Conservation (phyloP, 2,329 filamentous ascomycete species). For the Talaromyces sp. region DNA sequence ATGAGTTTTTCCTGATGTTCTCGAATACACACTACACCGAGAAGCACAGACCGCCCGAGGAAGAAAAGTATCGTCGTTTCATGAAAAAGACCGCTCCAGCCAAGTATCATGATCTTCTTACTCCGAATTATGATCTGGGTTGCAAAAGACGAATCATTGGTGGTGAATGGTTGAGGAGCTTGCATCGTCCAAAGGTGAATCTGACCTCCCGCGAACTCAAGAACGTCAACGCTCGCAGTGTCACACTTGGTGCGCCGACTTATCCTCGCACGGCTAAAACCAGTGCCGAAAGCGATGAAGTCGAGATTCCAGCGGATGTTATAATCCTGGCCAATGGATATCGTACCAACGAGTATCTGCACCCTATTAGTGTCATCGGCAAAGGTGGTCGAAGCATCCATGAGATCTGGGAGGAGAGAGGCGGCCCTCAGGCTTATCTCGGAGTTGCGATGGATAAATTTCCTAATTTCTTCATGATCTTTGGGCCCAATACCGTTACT, state of each 20-base stretch:
- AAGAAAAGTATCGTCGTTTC: conserved; percentile 46
- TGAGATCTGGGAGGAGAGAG: conserved; percentile 58
- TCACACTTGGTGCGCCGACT: conserved; percentile 53
- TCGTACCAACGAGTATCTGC: conserved; percentile 55
- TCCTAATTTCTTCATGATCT: conserved; percentile 65
- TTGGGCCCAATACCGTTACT: conserved; percentile 63
- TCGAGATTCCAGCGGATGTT: conserved; percentile 57
- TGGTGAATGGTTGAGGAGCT: conserved; percentile 53
- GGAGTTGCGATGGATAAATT: conserved; percentile 59
- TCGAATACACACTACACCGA: conserved; percentile 40
- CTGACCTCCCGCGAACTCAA: conserved; percentile 53
- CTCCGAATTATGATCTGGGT: conserved; percentile 61
- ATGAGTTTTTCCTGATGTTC: conserved; percentile 46
- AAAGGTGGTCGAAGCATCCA: conserved; percentile 51
- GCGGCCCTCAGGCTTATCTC: conserved; percentile 63
- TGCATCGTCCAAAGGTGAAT: conserved; percentile 55
- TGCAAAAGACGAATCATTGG: conserved; percentile 66
- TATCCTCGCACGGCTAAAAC: conserved; percentile 42
- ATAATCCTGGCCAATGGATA: conserved; percentile 64
- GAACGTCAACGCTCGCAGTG: conserved; percentile 50
- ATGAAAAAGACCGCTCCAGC: conserved; percentile 54
- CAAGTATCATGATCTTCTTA: conserved; percentile 62
- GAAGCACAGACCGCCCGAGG: conserved; percentile 39
- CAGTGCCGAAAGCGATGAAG: conserved; percentile 31
- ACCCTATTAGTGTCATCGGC: conserved; percentile 55